Evolutionary conservation across 108 stramenopile species (phyloP), one percentile per base, ranked within the genome.

Genomic region (Cafeteria roenbergensis): DNA sequence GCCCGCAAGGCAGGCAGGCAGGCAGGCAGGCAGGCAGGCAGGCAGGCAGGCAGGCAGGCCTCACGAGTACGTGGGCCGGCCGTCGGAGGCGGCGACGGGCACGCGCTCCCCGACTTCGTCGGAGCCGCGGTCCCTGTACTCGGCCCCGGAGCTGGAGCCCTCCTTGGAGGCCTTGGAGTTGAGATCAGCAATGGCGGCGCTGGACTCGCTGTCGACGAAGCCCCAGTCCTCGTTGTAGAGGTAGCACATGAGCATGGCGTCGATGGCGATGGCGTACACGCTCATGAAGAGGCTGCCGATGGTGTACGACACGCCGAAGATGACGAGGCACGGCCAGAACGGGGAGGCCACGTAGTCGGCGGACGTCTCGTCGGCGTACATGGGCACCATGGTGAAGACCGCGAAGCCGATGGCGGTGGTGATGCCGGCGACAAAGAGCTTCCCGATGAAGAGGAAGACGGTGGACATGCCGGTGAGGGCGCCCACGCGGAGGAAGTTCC

Each of bases 401-500:
- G 24, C 54, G 56, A 59, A 20, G 6, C 12, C 42, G 42, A 48
- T 48, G 42, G 17, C 12, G 6, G 88, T 85, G 50, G 88, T 87
- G 29, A 84, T 42, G 4, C 76, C 27, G 26, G 77, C 77, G 54
- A 90, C 87, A 71, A 89, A 90, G 21, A 92, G 50, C 66, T 90
- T 89, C 12, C 88, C 89, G 59, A 90, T 65, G 62, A 84, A 72
- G n/a, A 92, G 68, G 55, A 92, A 82, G n/a, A 82, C 77, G n/a
- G 35, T 36, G 53, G 62, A 54, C 52, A 76, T 61, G 27, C 57
- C 21, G 52, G 55, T 33, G 50, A 71, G 51, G 32, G 75, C 67
- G 26, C 36, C 55, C 24, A 76, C 71, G 38, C 75, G 66, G 34
- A 42, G 62, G 32, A 51, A 57, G 66, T 76, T 71, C 29, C 66